Evolutionary conservation across 2,329 filamentous ascomycete species (phyloP).

Genomic region (Rugonectria rugulosa): DNA sequence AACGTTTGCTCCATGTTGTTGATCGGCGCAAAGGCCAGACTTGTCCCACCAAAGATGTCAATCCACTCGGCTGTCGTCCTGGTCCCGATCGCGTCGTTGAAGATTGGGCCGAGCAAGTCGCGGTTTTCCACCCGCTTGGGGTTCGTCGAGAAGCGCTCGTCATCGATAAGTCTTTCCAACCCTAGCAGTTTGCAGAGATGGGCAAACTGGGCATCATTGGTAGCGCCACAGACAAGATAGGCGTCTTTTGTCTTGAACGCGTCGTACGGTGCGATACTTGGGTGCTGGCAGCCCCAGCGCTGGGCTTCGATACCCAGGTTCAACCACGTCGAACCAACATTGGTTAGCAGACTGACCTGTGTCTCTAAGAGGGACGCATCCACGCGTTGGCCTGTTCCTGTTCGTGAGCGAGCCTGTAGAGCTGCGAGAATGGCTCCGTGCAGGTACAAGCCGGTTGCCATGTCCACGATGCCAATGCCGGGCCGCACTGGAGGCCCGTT

Average conservation of each 20-base stretch:
- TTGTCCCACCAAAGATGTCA: conserved; percentile 48
- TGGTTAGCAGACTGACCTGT: conserved; percentile 50
- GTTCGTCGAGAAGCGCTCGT: conserved; percentile 44
- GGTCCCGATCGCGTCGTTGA: conserved; percentile 43
- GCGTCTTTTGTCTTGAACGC: conserved; percentile 48
- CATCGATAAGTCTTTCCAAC: conserved; percentile 28
- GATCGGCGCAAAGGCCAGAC: conserved; percentile 55
- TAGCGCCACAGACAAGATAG: conserved; percentile 43
- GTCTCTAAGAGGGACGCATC: conserved; percentile 55
- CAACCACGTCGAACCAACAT: conserved; percentile 49
- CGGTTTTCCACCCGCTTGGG: conserved; percentile 45
- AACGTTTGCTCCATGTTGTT: conserved; percentile 55
- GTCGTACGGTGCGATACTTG: conserved; percentile 56
- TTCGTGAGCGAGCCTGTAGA: conserved; percentile 46
- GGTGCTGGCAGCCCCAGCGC: conserved; percentile 55
- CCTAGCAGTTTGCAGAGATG: conserved; percentile 40
- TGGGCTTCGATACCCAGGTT: conserved; percentile 50
- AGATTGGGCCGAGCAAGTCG: conserved; percentile 44
- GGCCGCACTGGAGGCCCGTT: conserved; percentile 50
- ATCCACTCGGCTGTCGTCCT: conserved; percentile 52
- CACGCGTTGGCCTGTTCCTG: conserved; percentile 51
- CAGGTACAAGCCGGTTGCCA: conserved; percentile 53
- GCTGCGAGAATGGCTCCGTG: conserved; percentile 54
- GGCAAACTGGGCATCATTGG: conserved; percentile 47
- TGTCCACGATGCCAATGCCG: conserved; percentile 53